These are phyloP conservation scores for Trichosanthes cucumerina DNA, from an alignment of 306 rosid species.

Conservation along the genomic window DNA sequence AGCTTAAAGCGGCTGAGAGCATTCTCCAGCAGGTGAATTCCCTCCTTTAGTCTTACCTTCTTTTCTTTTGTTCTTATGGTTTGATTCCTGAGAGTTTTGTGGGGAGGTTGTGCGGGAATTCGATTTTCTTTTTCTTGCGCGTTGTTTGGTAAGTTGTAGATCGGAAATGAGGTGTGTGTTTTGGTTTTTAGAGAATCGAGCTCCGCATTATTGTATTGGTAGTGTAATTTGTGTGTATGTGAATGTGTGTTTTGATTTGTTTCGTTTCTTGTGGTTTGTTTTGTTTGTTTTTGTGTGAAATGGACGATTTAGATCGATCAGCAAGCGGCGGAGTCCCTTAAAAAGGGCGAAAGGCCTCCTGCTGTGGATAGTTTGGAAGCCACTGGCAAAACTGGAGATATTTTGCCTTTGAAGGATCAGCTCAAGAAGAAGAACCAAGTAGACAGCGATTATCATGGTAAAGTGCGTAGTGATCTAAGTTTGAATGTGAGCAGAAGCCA, in stretches of 20 bases:
- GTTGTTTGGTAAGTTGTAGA: not conserved
- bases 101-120: not conserved
- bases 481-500: constrained; percentile 15
- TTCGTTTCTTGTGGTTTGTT: not conserved
- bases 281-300: constrained; percentile 15
- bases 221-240: not conserved
- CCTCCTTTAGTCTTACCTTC: not conserved
- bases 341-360: constrained; percentile 54
- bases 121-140: not conserved
- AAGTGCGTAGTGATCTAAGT: constrained; percentile 44
- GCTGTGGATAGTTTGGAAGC: constrained; percentile 36
- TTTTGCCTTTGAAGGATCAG: constrained; percentile 68
- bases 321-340: constrained; percentile 94
- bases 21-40: constrained; percentile 77
- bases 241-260: not conserved
- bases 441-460: constrained; percentile 40
- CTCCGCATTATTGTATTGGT: not conserved
- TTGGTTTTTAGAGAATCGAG: not conserved
- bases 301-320: constrained; percentile 71
- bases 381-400: constrained; percentile 31
- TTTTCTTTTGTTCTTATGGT: not conserved
- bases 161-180: not conserved
- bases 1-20: constrained; percentile 90
- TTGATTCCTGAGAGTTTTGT: constrained; percentile 3
- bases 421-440: constrained; percentile 58